A percentile compares a stretch with the other conserved stretches of the same genome.
These are phyloP conservation scores for Astragalus glycyphyllos DNA, from an alignment of 306 rosid genomes.

Conservation along the genomic window DNA sequence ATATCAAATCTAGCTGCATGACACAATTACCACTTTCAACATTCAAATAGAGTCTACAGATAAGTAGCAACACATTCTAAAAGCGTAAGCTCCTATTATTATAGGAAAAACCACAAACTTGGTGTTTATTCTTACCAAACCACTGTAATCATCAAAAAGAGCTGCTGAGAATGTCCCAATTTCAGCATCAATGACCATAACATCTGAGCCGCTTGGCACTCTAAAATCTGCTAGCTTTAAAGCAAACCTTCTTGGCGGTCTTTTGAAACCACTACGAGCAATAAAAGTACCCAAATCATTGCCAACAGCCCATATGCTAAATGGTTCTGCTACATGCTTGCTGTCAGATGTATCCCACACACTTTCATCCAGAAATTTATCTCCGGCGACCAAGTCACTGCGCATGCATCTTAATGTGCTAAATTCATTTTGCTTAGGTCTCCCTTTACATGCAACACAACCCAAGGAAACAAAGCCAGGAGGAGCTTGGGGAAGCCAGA, in stretches of 20 bases:
- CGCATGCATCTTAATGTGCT: constrained; percentile 83
- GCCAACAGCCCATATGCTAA: constrained; percentile 87
- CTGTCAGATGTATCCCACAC: constrained; percentile 91
- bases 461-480: constrained; percentile 95
- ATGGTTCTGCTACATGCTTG: constrained; percentile 62
- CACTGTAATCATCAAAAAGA: constrained; percentile 97
- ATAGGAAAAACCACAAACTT: constrained; percentile 23
- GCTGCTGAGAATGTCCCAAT: constrained; percentile 84
- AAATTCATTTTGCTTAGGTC: constrained; percentile 75
- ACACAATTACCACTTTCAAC: constrained; percentile 25
- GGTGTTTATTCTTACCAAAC: constrained; percentile 79
- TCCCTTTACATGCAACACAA: constrained; percentile 80
- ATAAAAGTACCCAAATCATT: constrained; percentile 89
- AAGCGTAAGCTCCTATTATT: constrained; percentile 28
- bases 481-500: constrained; percentile 97
- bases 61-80: constrained; percentile 31
- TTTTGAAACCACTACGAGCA: constrained; percentile 82
- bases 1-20: constrained; percentile 36
- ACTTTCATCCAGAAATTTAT: constrained; percentile 83
- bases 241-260: constrained; percentile 92
- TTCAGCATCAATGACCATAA: constrained; percentile 77
- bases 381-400: constrained; percentile 86
- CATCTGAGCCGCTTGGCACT: constrained; percentile 75
- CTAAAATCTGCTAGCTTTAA: constrained; percentile 76
- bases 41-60: constrained; percentile 19